Conservation (phyloP, 148 eudicot species). For the Rhododendron simsii region DNA sequence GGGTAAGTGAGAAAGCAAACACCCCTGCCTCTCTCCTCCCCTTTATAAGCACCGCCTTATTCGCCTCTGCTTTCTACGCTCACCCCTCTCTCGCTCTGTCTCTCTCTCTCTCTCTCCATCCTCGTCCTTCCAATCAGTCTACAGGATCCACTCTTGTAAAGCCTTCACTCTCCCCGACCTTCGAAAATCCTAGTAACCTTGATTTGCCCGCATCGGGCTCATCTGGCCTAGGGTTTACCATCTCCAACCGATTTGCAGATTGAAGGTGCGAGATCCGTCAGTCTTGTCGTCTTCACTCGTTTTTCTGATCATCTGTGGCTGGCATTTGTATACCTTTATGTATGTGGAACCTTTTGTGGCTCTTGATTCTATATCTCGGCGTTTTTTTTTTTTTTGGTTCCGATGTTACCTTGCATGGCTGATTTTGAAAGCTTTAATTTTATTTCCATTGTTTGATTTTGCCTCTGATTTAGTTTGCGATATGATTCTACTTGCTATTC, state of each 20-base stretch:
- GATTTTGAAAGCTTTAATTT: neutral
- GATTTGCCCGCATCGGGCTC: neutral
- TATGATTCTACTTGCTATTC: neutral
- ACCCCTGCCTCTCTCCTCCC: neutral
- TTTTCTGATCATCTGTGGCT: neutral
- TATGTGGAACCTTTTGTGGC: neutral
- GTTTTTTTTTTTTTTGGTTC: neutral
- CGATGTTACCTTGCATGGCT: neutral
- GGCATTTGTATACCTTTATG: neutral
- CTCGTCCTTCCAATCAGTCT: neutral
- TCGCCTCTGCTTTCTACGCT: neutral
- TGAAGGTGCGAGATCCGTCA: neutral
- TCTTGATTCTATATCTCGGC: neutral
- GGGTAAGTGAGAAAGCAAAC: neutral
- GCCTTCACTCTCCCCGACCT: neutral
- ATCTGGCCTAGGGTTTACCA: neutral
- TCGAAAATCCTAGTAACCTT: neutral
- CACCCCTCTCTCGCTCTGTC: neutral
- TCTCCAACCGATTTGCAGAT: neutral
- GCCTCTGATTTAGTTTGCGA: neutral
- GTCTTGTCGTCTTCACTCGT: neutral
- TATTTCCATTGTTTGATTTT: neutral
- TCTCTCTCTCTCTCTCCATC: neutral
- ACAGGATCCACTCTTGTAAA: neutral
- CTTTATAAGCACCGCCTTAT: conserved; percentile 1